A percentile compares a stretch with the other conserved stretches of the same genome.
Evolutionary conservation across 2,329 filamentous ascomycete species (phyloP).

Genomic region (Myrmaecium sp.): DNA sequence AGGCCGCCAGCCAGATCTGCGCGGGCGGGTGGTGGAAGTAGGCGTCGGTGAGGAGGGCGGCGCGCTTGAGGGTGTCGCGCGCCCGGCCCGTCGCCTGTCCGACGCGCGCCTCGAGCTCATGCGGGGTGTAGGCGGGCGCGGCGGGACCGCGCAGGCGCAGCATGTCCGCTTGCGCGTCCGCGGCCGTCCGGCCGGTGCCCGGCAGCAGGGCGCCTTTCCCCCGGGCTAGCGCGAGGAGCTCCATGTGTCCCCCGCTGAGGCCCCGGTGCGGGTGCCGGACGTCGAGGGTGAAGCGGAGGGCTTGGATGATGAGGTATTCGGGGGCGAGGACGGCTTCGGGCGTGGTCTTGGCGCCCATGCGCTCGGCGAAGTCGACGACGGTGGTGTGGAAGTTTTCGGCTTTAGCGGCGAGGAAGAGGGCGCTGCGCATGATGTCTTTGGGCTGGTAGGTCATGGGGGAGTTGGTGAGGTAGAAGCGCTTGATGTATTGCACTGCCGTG

Average conservation of each 20-base stretch:
- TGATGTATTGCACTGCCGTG: slow-evolving; percentile 77
- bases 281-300: slow-evolving; percentile 83
- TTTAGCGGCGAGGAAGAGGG: slow-evolving; percentile 85
- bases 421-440: slow-evolving; percentile 73
- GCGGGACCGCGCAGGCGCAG: slow-evolving; percentile 11
- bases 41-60: slow-evolving; percentile 76
- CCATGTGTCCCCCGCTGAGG: slow-evolving; percentile 72
- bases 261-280: slow-evolving; percentile 81
- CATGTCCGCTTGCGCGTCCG: slow-evolving; percentile 14
- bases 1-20: slow-evolving; percentile 77
- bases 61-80: slow-evolving; percentile 31
- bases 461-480: slow-evolving; percentile 90
- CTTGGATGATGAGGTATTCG: slow-evolving; percentile 85
- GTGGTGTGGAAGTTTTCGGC: slow-evolving; percentile 70
- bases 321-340: slow-evolving; percentile 74
- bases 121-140: slow-evolving; percentile 6
- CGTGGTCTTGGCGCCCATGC: slow-evolving; percentile 46
- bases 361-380: slow-evolving; percentile 47
- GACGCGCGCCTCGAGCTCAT: slow-evolving; percentile 27
- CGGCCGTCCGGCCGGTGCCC: slow-evolving; percentile 6
- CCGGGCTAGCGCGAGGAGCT: slow-evolving; percentile 51
- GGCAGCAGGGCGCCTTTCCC: slow-evolving; percentile 32
- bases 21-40: slow-evolving; percentile 93
- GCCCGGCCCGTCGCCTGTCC: slow-evolving; percentile 51
- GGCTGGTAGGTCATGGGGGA: slow-evolving; percentile 94